Evolutionary conservation across 2,329 filamentous ascomycete species (phyloP).

Genomic region (Ophiostoma perfectum): DNA sequence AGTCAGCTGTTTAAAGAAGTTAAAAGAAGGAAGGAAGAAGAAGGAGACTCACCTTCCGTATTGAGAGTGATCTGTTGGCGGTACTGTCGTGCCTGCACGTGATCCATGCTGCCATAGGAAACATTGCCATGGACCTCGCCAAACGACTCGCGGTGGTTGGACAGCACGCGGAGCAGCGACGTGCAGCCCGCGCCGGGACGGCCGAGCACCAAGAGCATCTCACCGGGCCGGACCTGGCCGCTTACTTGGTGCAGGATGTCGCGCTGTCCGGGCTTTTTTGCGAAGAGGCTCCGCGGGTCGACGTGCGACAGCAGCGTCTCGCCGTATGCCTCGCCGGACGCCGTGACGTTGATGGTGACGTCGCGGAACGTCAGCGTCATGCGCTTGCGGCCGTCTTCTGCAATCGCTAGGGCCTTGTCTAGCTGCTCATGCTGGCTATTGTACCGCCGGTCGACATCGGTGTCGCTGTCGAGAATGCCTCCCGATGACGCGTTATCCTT

Average conservation of each 20-base stretch:
- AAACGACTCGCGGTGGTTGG: conserved; percentile 73
- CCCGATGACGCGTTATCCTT: background rate
- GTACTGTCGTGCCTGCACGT: conserved; percentile 39
- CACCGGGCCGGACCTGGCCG: conserved; percentile 62
- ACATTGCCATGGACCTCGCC: conserved; percentile 79
- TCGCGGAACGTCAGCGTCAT: conserved; percentile 25
- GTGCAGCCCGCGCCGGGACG: conserved; percentile 72
- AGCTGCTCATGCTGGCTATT: background rate
- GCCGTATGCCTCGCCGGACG: conserved; percentile 22
- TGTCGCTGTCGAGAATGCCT: background rate
- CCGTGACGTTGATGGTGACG: conserved; percentile 23
- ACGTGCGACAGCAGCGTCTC: conserved; percentile 23
- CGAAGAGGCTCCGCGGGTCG: conserved; percentile 22
- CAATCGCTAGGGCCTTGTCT: no score
- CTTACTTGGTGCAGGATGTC: conserved; percentile 65
- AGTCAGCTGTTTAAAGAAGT: conserved; percentile 75
- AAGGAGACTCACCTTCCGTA: conserved; percentile 44
- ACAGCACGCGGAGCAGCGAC: conserved; percentile 69
- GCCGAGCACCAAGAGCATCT: conserved; percentile 71
- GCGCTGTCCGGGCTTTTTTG: conserved; percentile 46
- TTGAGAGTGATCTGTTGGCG: conserved; percentile 48
- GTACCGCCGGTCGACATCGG: background rate
- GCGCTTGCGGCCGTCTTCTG: conserved; percentile 10
- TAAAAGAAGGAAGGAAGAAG: conserved; percentile 40
- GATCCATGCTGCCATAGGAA: conserved; percentile 55